phyloP scores from a whole-genome alignment of 2,329 filamentous ascomycete species.

The Podosphaera xanthii region DNA sequence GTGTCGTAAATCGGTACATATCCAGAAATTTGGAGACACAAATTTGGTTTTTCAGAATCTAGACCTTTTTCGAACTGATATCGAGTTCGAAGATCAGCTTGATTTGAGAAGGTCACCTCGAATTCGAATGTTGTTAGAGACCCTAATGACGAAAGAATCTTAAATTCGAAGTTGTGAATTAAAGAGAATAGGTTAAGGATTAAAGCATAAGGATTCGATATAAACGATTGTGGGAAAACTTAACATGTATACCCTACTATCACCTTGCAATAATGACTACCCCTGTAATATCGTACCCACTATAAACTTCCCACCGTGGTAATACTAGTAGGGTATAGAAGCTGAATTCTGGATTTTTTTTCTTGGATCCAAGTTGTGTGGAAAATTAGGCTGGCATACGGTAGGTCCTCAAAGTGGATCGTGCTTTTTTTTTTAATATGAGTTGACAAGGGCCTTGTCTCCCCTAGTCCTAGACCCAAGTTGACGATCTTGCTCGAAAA shows the following conservation, averaged over 20 bases:
- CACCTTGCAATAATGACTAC: too few species aligned
- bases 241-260: neutral
- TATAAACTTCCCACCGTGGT: too few species aligned
- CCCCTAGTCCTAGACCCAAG: neutral
- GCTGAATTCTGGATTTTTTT: neutral
- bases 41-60: neutral
- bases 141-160: neutral
- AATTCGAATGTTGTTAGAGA: neutral
- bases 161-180: neutral
- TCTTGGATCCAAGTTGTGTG: neutral
- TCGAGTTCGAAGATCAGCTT: neutral
- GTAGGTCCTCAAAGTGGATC: neutral
- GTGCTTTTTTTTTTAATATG: neutral
- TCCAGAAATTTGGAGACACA: constrained; percentile 13
- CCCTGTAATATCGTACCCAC: too few species aligned
- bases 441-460: neutral
- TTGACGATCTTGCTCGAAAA: neutral
- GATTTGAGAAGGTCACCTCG: neutral
- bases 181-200: neutral
- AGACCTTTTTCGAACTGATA: neutral
- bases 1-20: constrained; percentile 18
- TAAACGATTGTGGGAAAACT: neutral
- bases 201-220: neutral
- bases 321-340: neutral
- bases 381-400: neutral